A percentile compares a stretch with the other conserved stretches of the same genome.
phyloP scores from a whole-genome alignment of 768 basidiomycete genomes.

The Tephrocybe sp. region DNA sequence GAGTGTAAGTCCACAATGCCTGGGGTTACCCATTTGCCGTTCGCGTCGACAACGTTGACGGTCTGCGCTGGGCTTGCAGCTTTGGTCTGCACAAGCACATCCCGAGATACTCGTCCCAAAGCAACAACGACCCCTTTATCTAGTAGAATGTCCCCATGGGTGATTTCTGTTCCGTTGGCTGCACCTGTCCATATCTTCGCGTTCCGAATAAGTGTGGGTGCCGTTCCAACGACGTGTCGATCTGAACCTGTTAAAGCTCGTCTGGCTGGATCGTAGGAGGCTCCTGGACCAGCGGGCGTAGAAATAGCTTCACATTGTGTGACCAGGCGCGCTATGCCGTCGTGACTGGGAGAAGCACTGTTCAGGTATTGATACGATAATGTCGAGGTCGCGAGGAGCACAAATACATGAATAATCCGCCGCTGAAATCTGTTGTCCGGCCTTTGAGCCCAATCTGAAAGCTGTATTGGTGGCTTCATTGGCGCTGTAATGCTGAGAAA shows the following conservation, averaged over 20 bases:
- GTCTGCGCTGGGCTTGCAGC: conserved; percentile 7
- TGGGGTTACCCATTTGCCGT: conserved; percentile 59
- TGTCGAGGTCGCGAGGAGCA: background rate
- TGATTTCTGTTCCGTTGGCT: conserved; percentile 50
- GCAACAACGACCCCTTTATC: conserved; percentile 61
- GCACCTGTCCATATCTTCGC: conserved; percentile 79
- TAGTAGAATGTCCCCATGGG: conserved; percentile 60
- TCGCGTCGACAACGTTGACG: conserved; percentile 47
- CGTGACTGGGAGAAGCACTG: background rate
- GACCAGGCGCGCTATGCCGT: background rate
- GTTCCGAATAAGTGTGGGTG: conserved; percentile 56
- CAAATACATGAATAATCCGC: background rate
- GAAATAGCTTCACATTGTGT: conserved; percentile 13
- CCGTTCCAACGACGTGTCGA: conserved; percentile 52
- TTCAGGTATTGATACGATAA: conserved; percentile 1
- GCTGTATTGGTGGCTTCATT: conserved; percentile 8
- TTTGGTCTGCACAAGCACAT: conserved; percentile 17
- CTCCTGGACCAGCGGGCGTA: conserved; percentile 13
- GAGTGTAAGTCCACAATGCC: conserved; percentile 49
- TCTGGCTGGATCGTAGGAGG: conserved; percentile 2
- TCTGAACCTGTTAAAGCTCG: conserved; percentile 40
- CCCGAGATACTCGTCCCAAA: conserved; percentile 40
- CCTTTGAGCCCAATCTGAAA: background rate
- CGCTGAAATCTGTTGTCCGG: background rate
- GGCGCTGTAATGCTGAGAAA: too few species aligned